These are phyloP conservation scores for Apiotrichum sp. DNA, from an alignment of 1,284 basidiomycete genomes.

Conservation along the genomic window DNA sequence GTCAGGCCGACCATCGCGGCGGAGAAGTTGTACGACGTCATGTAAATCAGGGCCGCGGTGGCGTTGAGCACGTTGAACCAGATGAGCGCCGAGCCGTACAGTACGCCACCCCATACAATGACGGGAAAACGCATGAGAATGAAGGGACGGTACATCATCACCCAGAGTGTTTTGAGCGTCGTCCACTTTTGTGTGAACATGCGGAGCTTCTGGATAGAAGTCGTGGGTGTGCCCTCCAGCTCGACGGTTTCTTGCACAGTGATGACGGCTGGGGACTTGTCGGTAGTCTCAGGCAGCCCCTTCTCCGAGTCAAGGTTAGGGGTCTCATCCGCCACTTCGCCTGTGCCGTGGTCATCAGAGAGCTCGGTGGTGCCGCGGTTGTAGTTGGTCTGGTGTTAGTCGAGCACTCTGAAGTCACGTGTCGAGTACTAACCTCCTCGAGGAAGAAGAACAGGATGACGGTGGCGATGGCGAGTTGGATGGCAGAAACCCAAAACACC, in stretches of 20 bases:
- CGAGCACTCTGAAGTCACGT: background rate
- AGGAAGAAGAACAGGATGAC: constrained; percentile 19
- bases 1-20: constrained; percentile 21
- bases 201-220: constrained; percentile 4
- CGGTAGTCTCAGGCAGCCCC: background rate
- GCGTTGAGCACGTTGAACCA: constrained; percentile 29
- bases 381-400: constrained; percentile 18
- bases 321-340: background rate
- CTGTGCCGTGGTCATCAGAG: constrained; percentile 4
- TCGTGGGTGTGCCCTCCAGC: constrained; percentile 7
- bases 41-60: constrained; percentile 16
- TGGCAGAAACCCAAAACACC: constrained; percentile 19
- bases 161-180: constrained; percentile 4
- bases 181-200: constrained; percentile 13
- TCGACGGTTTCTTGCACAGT: background rate
- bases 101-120: constrained; percentile 19
- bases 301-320: background rate
- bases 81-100: constrained; percentile 20
- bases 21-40: constrained; percentile 13
- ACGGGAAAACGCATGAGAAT: constrained; percentile 18
- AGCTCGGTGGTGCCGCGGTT: constrained; percentile 19
- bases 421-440: constrained; percentile 12
- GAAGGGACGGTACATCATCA: constrained; percentile 19
- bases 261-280: background rate
- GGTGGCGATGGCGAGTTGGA: constrained; percentile 6